A percentile compares a stretch with the other conserved stretches of the same genome.
Conservation (phyloP, 768 basidiomycete species). For the Auriscalpium orientale region DNA sequence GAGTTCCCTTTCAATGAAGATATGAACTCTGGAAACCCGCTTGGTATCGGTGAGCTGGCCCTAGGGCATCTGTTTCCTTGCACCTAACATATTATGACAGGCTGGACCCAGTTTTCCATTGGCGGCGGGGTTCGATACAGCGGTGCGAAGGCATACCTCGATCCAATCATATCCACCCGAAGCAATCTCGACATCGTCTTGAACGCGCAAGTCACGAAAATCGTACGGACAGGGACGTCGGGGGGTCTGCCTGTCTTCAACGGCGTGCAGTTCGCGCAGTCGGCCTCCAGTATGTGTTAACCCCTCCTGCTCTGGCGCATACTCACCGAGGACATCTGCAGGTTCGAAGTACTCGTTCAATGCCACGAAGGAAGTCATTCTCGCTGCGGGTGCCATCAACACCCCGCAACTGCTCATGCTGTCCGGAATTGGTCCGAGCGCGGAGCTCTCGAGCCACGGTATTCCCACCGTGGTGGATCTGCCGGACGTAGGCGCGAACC, state of each 20-base stretch:
- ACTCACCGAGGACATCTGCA: background rate
- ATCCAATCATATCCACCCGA: background rate
- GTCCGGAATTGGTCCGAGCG: constrained; percentile 1
- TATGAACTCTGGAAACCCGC: constrained; percentile 16
- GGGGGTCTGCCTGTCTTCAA: background rate
- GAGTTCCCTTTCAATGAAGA: constrained; percentile 22
- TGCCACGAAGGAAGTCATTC: constrained; percentile 2
- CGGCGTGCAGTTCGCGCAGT: background rate
- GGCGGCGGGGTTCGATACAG: background rate
- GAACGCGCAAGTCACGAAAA: constrained; percentile 1
- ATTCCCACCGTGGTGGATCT: background rate
- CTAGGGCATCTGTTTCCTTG: too few species aligned
- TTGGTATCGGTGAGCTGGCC: constrained; percentile 15
- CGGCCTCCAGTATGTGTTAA: background rate
- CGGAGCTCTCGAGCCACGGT: background rate
- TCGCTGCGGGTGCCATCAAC: constrained; percentile 1
- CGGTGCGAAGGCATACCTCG: background rate
- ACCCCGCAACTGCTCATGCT: constrained; percentile 1
- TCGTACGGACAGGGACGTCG: background rate
- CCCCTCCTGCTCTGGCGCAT: background rate
- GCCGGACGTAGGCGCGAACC: background rate
- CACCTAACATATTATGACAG: too few species aligned
- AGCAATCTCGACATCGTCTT: constrained; percentile 1
- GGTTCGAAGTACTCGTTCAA: background rate
- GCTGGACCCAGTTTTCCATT: background rate